Conservation (phyloP, 2,329 filamentous ascomycete species). For the Sarocladiaceae sp. region DNA sequence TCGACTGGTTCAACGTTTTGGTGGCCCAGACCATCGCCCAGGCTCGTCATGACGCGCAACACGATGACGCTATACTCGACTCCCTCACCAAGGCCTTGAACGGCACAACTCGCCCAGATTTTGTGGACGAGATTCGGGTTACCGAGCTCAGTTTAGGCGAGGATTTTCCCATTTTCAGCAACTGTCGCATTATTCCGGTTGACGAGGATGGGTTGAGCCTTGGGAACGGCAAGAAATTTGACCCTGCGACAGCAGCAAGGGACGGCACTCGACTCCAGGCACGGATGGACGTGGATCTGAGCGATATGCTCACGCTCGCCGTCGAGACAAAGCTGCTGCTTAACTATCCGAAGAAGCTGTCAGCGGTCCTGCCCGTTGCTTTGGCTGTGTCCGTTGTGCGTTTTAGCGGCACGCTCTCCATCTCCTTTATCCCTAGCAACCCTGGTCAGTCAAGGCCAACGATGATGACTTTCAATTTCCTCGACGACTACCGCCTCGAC, state of each 20-base stretch:
- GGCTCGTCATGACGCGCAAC: slow-evolving; percentile 83
- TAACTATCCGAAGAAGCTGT: slow-evolving; percentile 87
- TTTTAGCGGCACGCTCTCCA: slow-evolving; percentile 89
- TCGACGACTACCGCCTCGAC: slow-evolving; percentile 80
- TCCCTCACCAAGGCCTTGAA: slow-evolving; percentile 84
- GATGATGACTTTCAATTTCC: slow-evolving; percentile 89
- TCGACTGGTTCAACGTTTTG: slow-evolving; percentile 99
- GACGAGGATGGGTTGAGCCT: slow-evolving; percentile 66
- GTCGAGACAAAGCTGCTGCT: slow-evolving; percentile 90
- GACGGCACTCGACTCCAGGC: slow-evolving; percentile 79
- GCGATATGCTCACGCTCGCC: slow-evolving; percentile 90
- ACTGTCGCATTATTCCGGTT: slow-evolving; percentile 90
- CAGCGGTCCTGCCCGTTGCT: slow-evolving; percentile 86
- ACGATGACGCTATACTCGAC: slow-evolving; percentile 82
- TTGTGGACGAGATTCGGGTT: slow-evolving; percentile 87
- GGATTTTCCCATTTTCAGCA: slow-evolving; percentile 98
- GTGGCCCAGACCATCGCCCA: slow-evolving; percentile 96
- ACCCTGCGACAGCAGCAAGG: slow-evolving; percentile 44
- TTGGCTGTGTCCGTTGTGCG: slow-evolving; percentile 85
- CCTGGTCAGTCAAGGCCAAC: slow-evolving; percentile 66
- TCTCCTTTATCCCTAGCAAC: slow-evolving; percentile 82
- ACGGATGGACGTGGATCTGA: slow-evolving; percentile 93
- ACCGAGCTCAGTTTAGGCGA: slow-evolving; percentile 92
- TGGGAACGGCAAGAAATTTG: slow-evolving; percentile 42
- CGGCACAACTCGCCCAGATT: slow-evolving; percentile 78